phyloP scores from a whole-genome alignment of 2,329 filamentous ascomycete species.

The Niveomyces coronatus region DNA sequence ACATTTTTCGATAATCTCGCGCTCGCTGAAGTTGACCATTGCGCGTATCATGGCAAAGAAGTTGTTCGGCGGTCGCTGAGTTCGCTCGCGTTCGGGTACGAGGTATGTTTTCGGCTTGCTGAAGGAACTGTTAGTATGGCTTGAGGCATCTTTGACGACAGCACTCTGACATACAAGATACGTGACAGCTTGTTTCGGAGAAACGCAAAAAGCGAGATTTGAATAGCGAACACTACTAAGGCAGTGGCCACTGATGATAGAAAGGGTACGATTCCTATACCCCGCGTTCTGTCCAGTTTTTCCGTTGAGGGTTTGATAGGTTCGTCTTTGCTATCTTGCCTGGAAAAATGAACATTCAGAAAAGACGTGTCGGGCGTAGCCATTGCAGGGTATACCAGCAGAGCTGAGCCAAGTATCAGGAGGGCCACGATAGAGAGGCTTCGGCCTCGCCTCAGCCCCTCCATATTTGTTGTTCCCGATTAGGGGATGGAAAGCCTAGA shows the following conservation, averaged over 20 bases:
- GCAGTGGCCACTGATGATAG: constrained; percentile 54
- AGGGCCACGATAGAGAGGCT: not conserved
- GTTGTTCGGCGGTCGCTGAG: constrained; percentile 56
- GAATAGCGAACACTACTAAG: constrained; percentile 51
- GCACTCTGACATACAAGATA: constrained; percentile 11
- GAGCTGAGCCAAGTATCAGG: constrained; percentile 3
- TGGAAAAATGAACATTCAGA: not conserved
- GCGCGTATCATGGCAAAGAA: constrained; percentile 41
- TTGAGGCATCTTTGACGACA: constrained; percentile 6
- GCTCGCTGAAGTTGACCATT: constrained; percentile 58
- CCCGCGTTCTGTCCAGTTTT: constrained; percentile 17
- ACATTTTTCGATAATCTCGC: constrained; percentile 88
- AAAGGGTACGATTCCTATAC: constrained; percentile 36
- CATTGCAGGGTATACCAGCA: constrained; percentile 2
- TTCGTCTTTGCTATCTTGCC: not conserved
- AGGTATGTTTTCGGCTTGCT: constrained; percentile 79
- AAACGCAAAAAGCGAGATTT: constrained; percentile 61
- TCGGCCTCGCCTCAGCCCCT: too few species aligned
- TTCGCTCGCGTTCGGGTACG: constrained; percentile 75
- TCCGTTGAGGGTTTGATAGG: not conserved
- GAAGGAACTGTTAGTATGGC: constrained; percentile 9
- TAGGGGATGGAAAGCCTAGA: too few species aligned
- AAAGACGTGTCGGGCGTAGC: not conserved
- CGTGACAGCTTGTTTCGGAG: constrained; percentile 67
- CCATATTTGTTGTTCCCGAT: too few species aligned